Base-by-base conservation (phyloP, 1,139 yeast genomes). In the Yamadazyma triangularis region DNA sequence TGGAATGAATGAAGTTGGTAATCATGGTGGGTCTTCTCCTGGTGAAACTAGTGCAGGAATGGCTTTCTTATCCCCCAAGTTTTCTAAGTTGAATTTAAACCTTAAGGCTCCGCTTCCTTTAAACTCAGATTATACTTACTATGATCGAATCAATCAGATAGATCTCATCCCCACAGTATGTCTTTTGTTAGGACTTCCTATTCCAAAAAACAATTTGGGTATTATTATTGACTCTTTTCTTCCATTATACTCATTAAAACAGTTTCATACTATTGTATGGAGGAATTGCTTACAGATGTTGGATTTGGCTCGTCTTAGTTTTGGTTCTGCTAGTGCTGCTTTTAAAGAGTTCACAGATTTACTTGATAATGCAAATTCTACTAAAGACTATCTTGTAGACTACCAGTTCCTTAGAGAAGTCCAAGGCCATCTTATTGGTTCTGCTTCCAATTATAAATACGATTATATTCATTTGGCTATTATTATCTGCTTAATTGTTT, bases 1-100 rank as follows among this genome's bases (percentile, higher is more conserved):
- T 54, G 97, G 97, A 2, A 89, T 89, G 97, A 86, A 85, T 47
- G 86, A 79, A 30, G 75, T 79, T 2, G 98, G 98, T 0, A 91
- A 91, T 47, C 98, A 91, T 52, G 98, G 98, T 9, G 98, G 96
- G 0, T 85, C 96, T 0, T 84, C 96, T 0, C 56, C 70, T 0
- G 95, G 96, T 0, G 98, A 91, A 53, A 91, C 96, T 0, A 82
- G 88, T 15, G 81, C 98, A 1, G 96, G 84, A 0, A 49, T 91
- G 48, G 60, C 79, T 1, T 68, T 91, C 29, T 60, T 84, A 2
- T 81, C 96, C 0, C 74, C 79, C 4, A 71, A 72, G 44, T 70
- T 88, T 35, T 40, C 62, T 24, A 38, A 45, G 2, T 43, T 53
- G 25, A 28, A 37, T 14, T 11, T 53, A 47, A 25, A 48, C 13